phyloP scores from a whole-genome alignment of 257 asterid genomes.

The Penstemon davidsonii region DNA sequence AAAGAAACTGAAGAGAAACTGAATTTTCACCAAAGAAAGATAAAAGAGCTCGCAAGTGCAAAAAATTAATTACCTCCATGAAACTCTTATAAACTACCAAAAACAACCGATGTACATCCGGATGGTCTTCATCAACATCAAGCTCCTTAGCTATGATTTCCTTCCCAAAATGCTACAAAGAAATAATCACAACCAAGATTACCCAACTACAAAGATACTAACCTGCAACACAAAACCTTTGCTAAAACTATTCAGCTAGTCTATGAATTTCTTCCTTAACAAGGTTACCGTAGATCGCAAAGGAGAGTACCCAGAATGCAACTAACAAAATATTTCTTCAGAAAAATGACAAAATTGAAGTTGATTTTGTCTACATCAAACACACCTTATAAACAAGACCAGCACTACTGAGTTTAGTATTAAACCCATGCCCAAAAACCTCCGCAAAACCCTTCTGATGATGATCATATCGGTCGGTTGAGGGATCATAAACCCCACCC shows the following conservation, averaged over 20 bases:
- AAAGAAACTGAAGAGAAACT: constrained; percentile 1
- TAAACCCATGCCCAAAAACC: constrained; percentile 84
- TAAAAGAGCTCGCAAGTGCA: neutral
- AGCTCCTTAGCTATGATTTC: constrained; percentile 91
- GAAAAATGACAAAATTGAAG: no score
- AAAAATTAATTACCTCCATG: constrained; percentile 68
- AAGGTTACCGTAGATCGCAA: no score
- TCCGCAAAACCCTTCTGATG: constrained; percentile 89
- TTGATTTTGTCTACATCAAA: no score
- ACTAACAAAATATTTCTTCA: no score
- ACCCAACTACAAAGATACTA: constrained; percentile 1
- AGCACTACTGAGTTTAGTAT: constrained; percentile 90
- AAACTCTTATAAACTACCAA: constrained; percentile 82
- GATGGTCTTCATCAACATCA: constrained; percentile 69
- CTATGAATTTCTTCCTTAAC: no score
- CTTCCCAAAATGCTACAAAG: constrained; percentile 78
- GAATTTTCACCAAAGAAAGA: neutral
- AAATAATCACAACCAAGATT: constrained; percentile 17
- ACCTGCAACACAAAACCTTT: neutral
- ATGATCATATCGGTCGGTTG: constrained; percentile 72
- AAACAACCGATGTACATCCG: constrained; percentile 75
- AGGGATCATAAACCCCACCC: constrained; percentile 82
- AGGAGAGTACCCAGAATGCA: no score
- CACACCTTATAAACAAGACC: constrained; percentile 90
- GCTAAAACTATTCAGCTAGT: no score